Evolutionary conservation across 1,284 basidiomycete species (phyloP).

Genomic region (Pseudozyma sp.): DNA sequence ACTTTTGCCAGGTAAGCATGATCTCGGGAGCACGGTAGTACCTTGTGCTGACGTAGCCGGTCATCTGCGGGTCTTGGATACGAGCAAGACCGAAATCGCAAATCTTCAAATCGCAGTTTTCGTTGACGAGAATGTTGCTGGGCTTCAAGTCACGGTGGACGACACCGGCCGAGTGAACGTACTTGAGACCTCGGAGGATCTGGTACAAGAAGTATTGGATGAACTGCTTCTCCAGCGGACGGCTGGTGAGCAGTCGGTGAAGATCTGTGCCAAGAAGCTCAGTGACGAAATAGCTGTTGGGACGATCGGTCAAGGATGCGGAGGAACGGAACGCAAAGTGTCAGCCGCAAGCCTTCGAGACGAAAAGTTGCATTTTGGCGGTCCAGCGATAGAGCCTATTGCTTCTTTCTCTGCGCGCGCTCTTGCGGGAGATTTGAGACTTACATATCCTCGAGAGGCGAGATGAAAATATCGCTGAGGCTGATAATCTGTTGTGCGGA

Average conservation of each 20-base stretch:
- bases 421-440: not conserved
- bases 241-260: slow-evolving; percentile 92
- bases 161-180: slow-evolving; percentile 98
- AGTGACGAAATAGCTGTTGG: slow-evolving; percentile 89
- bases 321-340: not conserved
- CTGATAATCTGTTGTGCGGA: slow-evolving; percentile 79
- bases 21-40: slow-evolving; percentile 99
- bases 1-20: slow-evolving; percentile 99
- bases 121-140: slow-evolving; percentile 99
- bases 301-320: slow-evolving; percentile 70
- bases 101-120: slow-evolving; percentile 99
- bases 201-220: slow-evolving; percentile 99
- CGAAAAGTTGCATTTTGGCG: not conserved
- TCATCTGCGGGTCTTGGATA: slow-evolving; percentile 97
- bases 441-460: slow-evolving; percentile 85
- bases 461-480: slow-evolving; percentile 98
- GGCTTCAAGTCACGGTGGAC: slow-evolving; percentile 97
- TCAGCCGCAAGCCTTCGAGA: not conserved
- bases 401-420: too few relatives aligned
- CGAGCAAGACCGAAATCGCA: slow-evolving; percentile 98
- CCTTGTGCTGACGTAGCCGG: slow-evolving; percentile 97
- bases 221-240: slow-evolving; percentile 98
- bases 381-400: too few relatives aligned
- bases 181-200: slow-evolving; percentile 97
- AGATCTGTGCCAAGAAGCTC: slow-evolving; percentile 98